Base-by-base conservation (phyloP, 441 rosid species). In the California macrophylla region DNA sequence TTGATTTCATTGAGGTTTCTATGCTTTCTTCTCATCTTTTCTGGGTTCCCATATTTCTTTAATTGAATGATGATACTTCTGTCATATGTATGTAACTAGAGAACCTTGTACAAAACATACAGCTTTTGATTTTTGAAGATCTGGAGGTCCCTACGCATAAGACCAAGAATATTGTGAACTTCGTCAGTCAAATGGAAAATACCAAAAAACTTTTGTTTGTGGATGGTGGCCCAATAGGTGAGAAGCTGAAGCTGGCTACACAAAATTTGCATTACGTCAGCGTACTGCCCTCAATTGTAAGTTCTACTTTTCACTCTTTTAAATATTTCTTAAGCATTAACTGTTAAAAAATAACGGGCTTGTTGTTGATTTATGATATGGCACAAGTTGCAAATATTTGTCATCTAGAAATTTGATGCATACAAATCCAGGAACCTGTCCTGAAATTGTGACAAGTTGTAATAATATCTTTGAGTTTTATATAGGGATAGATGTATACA, bases 231-330 rank as follows among this genome's bases (percentile, higher is more conserved):
- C 74, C 87, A 26, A 86, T 93, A 66, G 80, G 85, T 74, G 98
- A 89, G 72, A 93, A 91, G 76, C 84, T 89, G 72, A 89, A 91
- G 88, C 78, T 81, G 76, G 96, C 97, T 32, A 81, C 97, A 0
- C 96, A 93, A 70, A 93, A 93, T 80, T 84, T 88, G 13, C 89
- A 88, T 75, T 91, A 91, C 68, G 92, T 82, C 77, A 89, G 88
- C 34, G 86, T 88, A 28, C 73, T 89, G 54, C 98, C 97, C 3
- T 87, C 95, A 45, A 88, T 91, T 78, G 98, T 91, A 86, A 91
- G 98, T 83, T 66, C 16, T 52, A 58, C 52, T 66, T 64, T 56
- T 66, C 66, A 32, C 71, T 58, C 60, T 61, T 66, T 47, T 47
- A 15, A 2, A 47, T n/a, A 40, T 12, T 40, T 40, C 6, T 40